A percentile compares a stretch with the other conserved stretches of the same genome.
Conservation (phyloP, 2,329 filamentous ascomycete genomes). For the Sporothrix variecibatus region DNA sequence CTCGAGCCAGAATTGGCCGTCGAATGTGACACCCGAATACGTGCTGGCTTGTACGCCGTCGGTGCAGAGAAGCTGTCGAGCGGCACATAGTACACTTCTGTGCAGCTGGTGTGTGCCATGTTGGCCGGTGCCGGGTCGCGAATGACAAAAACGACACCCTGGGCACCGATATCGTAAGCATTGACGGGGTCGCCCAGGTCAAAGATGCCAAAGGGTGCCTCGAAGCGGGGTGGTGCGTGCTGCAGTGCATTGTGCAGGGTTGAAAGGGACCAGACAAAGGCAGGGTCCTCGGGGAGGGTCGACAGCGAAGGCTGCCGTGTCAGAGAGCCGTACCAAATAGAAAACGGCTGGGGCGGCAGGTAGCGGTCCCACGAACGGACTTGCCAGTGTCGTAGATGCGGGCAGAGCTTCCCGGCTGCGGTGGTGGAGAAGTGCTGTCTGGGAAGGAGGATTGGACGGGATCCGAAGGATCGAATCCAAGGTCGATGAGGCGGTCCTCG, state of each 20-base stretch:
- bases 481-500: background rate
- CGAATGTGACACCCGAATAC: background rate
- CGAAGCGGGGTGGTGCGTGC: constrained; percentile 35
- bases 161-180: constrained; percentile 40
- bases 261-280: constrained; percentile 37
- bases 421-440: background rate
- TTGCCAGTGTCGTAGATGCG: constrained; percentile 41
- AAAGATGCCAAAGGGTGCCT: constrained; percentile 38
- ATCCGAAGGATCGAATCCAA: background rate
- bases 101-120: constrained; percentile 26
- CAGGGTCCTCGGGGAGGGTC: constrained; percentile 26
- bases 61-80: constrained; percentile 39
- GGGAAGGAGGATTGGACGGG: too few relatives aligned
- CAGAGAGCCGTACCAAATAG: constrained; percentile 45
- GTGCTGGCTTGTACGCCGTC: constrained; percentile 30
- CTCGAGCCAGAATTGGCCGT: background rate
- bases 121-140: constrained; percentile 31
- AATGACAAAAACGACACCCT: constrained; percentile 42
- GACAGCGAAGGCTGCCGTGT: background rate
- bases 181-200: constrained; percentile 31
- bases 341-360: constrained; percentile 37
- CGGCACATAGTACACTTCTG: constrained; percentile 40
- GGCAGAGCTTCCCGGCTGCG: constrained; percentile 34
- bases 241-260: constrained; percentile 40
- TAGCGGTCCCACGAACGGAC: constrained; percentile 41